phyloP scores from a whole-genome alignment of 2,329 filamentous ascomycete genomes.

The Monilinia polystroma region DNA sequence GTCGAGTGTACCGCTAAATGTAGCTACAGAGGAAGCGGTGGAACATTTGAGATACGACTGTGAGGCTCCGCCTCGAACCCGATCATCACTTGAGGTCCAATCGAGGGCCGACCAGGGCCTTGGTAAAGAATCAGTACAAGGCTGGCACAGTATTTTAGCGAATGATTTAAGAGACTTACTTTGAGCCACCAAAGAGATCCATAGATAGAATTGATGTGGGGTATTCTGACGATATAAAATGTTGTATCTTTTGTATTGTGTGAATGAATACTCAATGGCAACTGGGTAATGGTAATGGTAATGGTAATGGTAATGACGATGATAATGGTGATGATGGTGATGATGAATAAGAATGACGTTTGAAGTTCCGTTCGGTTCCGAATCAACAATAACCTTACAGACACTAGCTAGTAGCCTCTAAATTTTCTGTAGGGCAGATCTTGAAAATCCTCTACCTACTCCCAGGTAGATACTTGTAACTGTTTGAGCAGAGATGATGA shows the following conservation, averaged over 20 bases:
- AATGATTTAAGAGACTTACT: conserved; percentile 28
- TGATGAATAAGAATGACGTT: not conserved
- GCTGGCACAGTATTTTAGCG: not conserved
- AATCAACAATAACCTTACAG: not conserved
- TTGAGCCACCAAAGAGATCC: conserved; percentile 34
- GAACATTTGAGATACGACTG: conserved; percentile 49
- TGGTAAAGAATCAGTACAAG: conserved; percentile 20
- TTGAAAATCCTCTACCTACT: not conserved
- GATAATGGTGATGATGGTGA: not conserved
- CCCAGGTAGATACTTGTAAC: not conserved
- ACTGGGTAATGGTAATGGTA: not conserved
- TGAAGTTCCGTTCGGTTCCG: conserved; percentile 10
- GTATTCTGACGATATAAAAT: not conserved
- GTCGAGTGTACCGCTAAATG: conserved; percentile 67
- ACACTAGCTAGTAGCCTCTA: not conserved
- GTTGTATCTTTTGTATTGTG: not conserved
- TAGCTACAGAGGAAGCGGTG: conserved; percentile 44
- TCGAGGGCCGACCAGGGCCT: conserved; percentile 58
- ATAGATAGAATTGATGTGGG: not conserved
- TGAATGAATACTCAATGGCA: too few relatives aligned
- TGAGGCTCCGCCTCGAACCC: conserved; percentile 73
- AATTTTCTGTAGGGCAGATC: not conserved
- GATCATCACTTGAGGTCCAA: conserved; percentile 72
- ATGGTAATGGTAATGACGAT: not conserved
- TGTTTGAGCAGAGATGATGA: too few relatives aligned